Base-by-base conservation (phyloP, 2,329 filamentous ascomycete genomes). In the Fusarium armeniacum region DNA sequence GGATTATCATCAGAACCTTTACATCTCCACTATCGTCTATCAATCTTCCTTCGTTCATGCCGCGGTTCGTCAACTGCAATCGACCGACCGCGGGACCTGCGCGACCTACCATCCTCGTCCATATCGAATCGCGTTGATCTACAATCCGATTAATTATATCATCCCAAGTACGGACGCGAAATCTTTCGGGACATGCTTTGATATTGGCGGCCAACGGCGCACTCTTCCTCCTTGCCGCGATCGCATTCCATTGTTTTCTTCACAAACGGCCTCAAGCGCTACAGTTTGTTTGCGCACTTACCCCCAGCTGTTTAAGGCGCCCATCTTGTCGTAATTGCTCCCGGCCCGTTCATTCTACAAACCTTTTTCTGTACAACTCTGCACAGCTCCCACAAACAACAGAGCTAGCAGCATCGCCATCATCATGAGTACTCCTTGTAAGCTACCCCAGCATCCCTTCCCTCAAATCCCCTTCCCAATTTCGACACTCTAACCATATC, bases 381-480 rank as follows among this genome's bases (percentile, higher is more conserved):
- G 32, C 43, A 65, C 36, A 55, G 30, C 33, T 41, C 20, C 47
- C 30, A 43, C 38, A 49, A 33, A 43, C 52, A 36, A 46, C 50
- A 26, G 54, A 49, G 47, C 43, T 40, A 58, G 38, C 36, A 47
- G 52, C 41, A 58, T 15, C 9, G 44, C 15, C 53, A 38, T 46
- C 69, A 72, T 66, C 64, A 76, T 76, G 74, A 75, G 71, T 52
- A 49, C 62, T 41, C 74, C 74, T 59, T 69, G 74, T 76, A 75
- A 73, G 62, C 58, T 46, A 35, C 36, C 33, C 40, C 15, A 33
- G 38, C 32, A 30, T 45, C 49, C 59, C 49, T 71, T 41, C 30
- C 33, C 65, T 67, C 51, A 52, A 53, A 30, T 60, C 28, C 60
- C 51, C 44, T 52, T 49, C 55, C 26, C 41, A 40, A 9, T 35